phyloP scores from a whole-genome alignment of 352 stramenopile species.

The Phytopythium mirpurense region DNA sequence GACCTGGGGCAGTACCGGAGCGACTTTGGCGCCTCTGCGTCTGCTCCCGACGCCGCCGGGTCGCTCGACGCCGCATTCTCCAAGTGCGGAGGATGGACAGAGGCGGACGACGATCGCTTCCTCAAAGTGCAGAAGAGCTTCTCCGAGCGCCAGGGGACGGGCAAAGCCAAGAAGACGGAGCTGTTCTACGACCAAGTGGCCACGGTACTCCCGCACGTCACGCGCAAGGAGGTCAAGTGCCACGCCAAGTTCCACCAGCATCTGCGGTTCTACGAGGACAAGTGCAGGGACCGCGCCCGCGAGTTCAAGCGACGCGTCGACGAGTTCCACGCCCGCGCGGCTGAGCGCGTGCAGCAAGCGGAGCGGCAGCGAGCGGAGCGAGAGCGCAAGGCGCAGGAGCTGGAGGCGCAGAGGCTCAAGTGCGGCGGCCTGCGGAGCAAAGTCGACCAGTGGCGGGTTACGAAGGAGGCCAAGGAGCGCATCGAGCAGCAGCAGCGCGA shows the following conservation, averaged over 20 bases:
- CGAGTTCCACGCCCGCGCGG: conserved; percentile 20
- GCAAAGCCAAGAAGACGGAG: conserved; percentile 34
- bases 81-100: conserved; percentile 37
- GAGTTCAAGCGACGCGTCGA: conserved; percentile 37
- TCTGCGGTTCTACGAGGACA: conserved; percentile 46
- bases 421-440: conserved; percentile 32
- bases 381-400: conserved; percentile 21
- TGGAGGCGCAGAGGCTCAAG: conserved; percentile 32
- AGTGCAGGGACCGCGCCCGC: conserved; percentile 37
- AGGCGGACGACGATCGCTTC: conserved; percentile 55
- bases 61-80: conserved; percentile 27
- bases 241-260: conserved; percentile 65
- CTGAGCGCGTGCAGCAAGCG: conserved; percentile 21
- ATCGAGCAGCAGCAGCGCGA: conserved; percentile 54
- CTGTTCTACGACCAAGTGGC: conserved; percentile 57
- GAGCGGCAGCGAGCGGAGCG: conserved; percentile 23
- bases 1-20: conserved; percentile 33
- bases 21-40: conserved; percentile 32
- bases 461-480: conserved; percentile 49
- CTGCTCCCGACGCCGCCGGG: conserved; percentile 23
- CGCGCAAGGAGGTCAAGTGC: conserved; percentile 29
- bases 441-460: conserved; percentile 43
- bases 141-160: conserved; percentile 21
- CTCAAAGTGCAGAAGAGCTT: conserved; percentile 44
- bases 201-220: conserved; percentile 34